Evolutionary conservation across 176 grass and related monocot species (phyloP).

Genomic region (Triticum urartu): DNA sequence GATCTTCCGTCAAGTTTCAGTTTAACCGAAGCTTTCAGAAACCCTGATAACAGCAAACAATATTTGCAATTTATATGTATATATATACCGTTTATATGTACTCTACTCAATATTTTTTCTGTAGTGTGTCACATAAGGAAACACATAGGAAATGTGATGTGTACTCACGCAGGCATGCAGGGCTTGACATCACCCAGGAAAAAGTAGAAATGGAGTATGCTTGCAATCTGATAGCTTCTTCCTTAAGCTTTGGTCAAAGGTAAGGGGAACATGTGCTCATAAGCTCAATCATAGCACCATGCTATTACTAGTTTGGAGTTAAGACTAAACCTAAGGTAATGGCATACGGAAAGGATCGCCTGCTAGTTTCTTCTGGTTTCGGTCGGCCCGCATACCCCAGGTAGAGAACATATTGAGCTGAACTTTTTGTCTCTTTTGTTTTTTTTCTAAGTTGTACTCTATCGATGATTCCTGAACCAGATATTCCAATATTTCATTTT

Average conservation of each 20-base stretch:
- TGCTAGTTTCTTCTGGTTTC: slow-evolving; percentile 6
- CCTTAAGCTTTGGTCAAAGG: slow-evolving; percentile 25
- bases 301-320: not conserved
- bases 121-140: not conserved
- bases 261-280: slow-evolving; percentile 6
- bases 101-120: not conserved
- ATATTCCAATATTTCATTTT: not conserved
- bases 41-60: not conserved
- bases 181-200: not conserved
- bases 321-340: slow-evolving; percentile 6
- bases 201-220: not conserved
- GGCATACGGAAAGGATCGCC: slow-evolving; percentile 22
- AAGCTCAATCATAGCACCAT: slow-evolving; percentile 30
- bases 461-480: not conserved
- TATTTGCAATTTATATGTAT: not conserved
- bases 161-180: not conserved
- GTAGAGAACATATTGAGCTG: not conserved
- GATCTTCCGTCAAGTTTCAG: not conserved
- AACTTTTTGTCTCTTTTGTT: not conserved
- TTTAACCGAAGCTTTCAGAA: not conserved
- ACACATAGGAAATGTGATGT: not conserved
- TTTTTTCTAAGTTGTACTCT: not conserved
- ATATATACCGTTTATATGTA: not conserved
- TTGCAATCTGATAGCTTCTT: slow-evolving; percentile 21
- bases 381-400: not conserved